These are phyloP conservation scores for Trifolium dubium DNA, from an alignment of 306 rosid genomes.

Conservation along the genomic window DNA sequence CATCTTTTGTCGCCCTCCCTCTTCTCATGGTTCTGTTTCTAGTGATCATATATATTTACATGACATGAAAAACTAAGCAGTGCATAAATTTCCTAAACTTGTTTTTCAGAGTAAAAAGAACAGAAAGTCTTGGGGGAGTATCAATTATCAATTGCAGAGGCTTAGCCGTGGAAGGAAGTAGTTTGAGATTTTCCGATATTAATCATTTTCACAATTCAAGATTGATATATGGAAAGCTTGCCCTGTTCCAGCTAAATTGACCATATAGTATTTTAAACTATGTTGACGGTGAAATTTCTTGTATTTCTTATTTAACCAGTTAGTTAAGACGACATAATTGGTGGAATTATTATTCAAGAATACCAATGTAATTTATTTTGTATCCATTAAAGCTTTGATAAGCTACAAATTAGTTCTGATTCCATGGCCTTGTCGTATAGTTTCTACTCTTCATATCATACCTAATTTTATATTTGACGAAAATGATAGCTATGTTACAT, in stretches of 20 bases:
- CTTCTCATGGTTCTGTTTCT: background rate
- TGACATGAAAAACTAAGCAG: conserved; percentile 1
- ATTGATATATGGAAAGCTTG: conserved; percentile 34
- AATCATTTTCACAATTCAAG: conserved; percentile 26
- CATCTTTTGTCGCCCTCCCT: conserved; percentile 13
- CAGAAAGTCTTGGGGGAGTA: conserved; percentile 75
- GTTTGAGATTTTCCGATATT: conserved; percentile 35
- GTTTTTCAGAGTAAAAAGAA: conserved; percentile 66
- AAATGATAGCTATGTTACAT: background rate
- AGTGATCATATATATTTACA: background rate
- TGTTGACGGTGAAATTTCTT: conserved; percentile 19
- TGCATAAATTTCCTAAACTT: background rate
- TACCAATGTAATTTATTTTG: conserved; percentile 25
- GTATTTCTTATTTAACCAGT: conserved; percentile 19
- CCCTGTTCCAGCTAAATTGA: conserved; percentile 36
- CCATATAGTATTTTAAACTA: conserved; percentile 9
- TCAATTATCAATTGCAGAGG: conserved; percentile 94
- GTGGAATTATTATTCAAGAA: conserved; percentile 22
- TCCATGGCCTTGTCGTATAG: conserved; percentile 4
- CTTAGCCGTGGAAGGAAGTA: conserved; percentile 83
- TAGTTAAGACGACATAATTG: conserved; percentile 12
- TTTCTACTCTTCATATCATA: conserved; percentile 3
- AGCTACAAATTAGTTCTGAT: conserved; percentile 26
- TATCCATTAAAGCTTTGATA: conserved; percentile 6
- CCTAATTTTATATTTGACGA: conserved; percentile 9